Percentiles rank a stretch among this genome's conserved stretches.
These are phyloP conservation scores for Hordeum pubiflorum DNA, from an alignment of 202 grass and related monocot species.

Conservation along the genomic window DNA sequence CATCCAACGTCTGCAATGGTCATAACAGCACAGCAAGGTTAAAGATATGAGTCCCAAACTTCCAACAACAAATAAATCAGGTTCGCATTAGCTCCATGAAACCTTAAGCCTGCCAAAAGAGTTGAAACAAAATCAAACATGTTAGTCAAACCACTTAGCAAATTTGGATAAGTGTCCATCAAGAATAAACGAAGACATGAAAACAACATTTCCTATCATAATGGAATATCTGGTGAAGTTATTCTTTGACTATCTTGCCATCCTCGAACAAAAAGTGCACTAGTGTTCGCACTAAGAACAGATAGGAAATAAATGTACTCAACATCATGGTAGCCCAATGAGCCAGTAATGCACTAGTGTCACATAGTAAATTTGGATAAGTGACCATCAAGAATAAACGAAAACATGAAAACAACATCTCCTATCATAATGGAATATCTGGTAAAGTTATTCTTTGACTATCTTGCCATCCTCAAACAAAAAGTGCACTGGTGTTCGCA, in stretches of 20 bases:
- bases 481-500: neutral
- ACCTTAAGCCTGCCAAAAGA: slow-evolving; percentile 90
- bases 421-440: neutral
- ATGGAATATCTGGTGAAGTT: neutral
- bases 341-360: no score
- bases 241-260: no score
- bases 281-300: neutral
- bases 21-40: slow-evolving; percentile 63
- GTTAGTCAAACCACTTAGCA: slow-evolving; percentile 26
- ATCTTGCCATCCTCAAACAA: no score
- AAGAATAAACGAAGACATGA: slow-evolving; percentile 7
- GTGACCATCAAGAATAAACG: neutral
- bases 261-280: no score
- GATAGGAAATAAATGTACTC: neutral
- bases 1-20: slow-evolving; percentile 64
- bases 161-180: neutral
- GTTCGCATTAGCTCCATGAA: slow-evolving; percentile 81
- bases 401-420: slow-evolving; percentile 1
- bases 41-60: slow-evolving; percentile 96
- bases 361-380: neutral
- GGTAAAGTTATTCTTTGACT: neutral
- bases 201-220: neutral
- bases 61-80: slow-evolving; percentile 90
- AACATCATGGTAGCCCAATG: neutral
- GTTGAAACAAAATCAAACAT: slow-evolving; percentile 36